Conservation (phyloP, 129 eudicot species). For the Flaveria linearis region DNA sequence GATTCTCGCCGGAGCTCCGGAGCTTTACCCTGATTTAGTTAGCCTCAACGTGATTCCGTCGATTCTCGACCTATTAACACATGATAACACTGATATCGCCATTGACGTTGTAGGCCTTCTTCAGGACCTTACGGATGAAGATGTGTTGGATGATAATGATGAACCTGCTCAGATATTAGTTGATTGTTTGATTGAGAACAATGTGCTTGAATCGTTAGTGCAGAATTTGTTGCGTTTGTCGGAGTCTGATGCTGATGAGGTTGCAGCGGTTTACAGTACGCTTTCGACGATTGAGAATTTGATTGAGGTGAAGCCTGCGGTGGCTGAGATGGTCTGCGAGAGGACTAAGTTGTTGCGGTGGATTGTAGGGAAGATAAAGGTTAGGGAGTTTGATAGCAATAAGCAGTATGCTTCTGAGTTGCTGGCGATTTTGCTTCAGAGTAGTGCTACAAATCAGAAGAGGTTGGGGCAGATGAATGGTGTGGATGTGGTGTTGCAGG, state of each 20-base stretch:
- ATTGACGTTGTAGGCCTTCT: conserved; percentile 67
- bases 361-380: conserved; percentile 82
- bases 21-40: conserved; percentile 80
- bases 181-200: conserved; percentile 75
- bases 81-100: conserved; percentile 86
- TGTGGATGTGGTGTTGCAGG: conserved; percentile 94
- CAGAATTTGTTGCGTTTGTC: conserved; percentile 61
- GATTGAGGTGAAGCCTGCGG: conserved; percentile 83
- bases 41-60: conserved; percentile 68
- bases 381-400: conserved; percentile 86
- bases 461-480: conserved; percentile 92
- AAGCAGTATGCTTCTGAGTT: conserved; percentile 97
- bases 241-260: conserved; percentile 77
- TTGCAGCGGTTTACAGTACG: conserved; percentile 63
- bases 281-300: conserved; percentile 79
- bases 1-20: conserved; percentile 89
- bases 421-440: conserved; percentile 90
- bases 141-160: conserved; percentile 74
- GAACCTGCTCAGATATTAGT: conserved; percentile 70
- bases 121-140: conserved; percentile 91
- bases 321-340: conserved; percentile 90
- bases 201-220: conserved; percentile 72
- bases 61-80: conserved; percentile 57
- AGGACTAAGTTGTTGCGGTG: conserved; percentile 83
- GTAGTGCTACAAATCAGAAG: conserved; percentile 80